A percentile compares a stretch with the other conserved stretches of the same genome.
phyloP scores from a whole-genome alignment of 495 filamentous ascomycete genomes.

The Penicillium paradoxum region DNA sequence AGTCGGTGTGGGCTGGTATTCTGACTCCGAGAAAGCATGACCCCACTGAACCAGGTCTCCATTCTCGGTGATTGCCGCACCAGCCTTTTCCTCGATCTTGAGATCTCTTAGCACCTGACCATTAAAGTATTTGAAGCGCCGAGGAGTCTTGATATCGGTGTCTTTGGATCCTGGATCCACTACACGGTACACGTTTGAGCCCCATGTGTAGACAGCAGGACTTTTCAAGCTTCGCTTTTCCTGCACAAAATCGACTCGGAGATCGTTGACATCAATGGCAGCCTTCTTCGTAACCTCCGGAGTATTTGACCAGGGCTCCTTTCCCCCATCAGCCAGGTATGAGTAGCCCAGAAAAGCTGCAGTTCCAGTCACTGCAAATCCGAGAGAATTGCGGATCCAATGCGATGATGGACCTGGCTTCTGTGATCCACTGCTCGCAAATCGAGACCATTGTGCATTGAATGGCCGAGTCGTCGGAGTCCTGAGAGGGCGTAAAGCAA shows the following conservation, averaged over 20 bases:
- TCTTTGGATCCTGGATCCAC: conserved; percentile 81
- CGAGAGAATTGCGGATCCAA: conserved; percentile 36
- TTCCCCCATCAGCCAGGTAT: conserved; percentile 23
- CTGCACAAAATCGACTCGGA: conserved; percentile 75
- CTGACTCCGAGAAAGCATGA: conserved; percentile 57
- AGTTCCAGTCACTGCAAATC: conserved; percentile 33
- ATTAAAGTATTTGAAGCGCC: conserved; percentile 77
- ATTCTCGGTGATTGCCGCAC: conserved; percentile 82
- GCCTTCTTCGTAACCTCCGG: conserved; percentile 17
- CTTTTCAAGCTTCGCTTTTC: conserved; percentile 84
- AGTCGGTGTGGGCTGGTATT: conserved; percentile 59
- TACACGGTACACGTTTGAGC: conserved; percentile 78
- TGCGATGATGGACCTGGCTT: conserved; percentile 15
- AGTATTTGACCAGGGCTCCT: conserved; percentile 16
- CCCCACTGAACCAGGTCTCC: conserved; percentile 95
- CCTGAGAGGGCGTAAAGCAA: conserved; percentile 17
- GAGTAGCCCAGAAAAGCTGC: conserved; percentile 35
- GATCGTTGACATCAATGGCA: conserved; percentile 42
- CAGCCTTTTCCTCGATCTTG: conserved; percentile 76
- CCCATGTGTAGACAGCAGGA: conserved; percentile 91
- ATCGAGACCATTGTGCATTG: conserved; percentile 27
- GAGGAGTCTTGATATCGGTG: conserved; percentile 67
- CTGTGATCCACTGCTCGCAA: conserved; percentile 27
- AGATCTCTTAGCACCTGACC: conserved; percentile 80
- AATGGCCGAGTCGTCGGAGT: conserved; percentile 14